phyloP scores from a whole-genome alignment of 805 yeast species.

The Suhomyces xylopsoci region DNA sequence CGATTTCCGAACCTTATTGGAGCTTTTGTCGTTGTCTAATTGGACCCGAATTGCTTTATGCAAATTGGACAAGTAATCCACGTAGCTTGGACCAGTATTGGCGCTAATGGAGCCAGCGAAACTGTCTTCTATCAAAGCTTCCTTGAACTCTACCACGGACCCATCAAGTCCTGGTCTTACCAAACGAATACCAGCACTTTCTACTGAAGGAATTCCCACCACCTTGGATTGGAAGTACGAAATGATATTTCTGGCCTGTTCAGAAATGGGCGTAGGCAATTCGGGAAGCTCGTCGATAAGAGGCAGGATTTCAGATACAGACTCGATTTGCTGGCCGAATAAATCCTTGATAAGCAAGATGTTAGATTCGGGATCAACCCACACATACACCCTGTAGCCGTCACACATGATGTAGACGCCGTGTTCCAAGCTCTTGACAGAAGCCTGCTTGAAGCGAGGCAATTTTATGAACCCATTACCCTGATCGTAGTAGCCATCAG shows the following conservation, averaged over 20 bases:
- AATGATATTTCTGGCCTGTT: slow-evolving; percentile 63
- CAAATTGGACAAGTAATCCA: slow-evolving; percentile 64
- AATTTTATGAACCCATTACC: slow-evolving; percentile 40
- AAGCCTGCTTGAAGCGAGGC: slow-evolving; percentile 50
- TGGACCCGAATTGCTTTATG: slow-evolving; percentile 62
- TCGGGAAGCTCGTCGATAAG: slow-evolving; percentile 61
- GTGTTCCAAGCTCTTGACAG: slow-evolving; percentile 48
- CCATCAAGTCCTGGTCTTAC: slow-evolving; percentile 66
- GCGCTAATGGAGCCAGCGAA: slow-evolving; percentile 37
- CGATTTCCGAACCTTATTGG: slow-evolving; percentile 26
- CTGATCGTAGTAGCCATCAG: slow-evolving; percentile 42
- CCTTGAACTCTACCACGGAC: slow-evolving; percentile 49
- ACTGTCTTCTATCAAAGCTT: slow-evolving; percentile 72
- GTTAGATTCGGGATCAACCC: slow-evolving; percentile 69
- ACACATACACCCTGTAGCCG: slow-evolving; percentile 56
- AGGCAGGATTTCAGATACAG: slow-evolving; percentile 47
- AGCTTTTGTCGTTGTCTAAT: slow-evolving; percentile 44
- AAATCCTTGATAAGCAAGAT: slow-evolving; percentile 68
- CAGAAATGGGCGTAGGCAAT: slow-evolving; percentile 64
- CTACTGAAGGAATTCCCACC: slow-evolving; percentile 25
- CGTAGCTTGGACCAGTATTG: slow-evolving; percentile 46
- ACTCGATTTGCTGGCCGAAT: slow-evolving; percentile 55
- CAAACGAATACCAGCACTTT: slow-evolving; percentile 49
- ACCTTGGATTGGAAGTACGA: slow-evolving; percentile 43
- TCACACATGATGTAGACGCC: slow-evolving; percentile 79